Conservation (phyloP, 2,329 filamentous ascomycete genomes). For the Cytospora chrysosperma region DNA sequence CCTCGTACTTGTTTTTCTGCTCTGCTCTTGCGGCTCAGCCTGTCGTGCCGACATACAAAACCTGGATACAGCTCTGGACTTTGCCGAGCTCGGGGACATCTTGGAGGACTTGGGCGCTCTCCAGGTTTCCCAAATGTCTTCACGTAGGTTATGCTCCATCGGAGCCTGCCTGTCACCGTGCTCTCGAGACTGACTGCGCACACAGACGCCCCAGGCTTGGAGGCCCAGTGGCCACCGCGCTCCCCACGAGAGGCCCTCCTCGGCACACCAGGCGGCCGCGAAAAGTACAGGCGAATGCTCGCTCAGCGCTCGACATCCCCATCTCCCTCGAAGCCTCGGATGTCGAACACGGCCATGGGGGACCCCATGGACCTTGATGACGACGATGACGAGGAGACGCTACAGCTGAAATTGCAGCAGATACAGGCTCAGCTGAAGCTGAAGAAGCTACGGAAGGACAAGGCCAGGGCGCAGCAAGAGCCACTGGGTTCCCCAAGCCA, state of each 20-base stretch:
- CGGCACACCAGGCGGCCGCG: conserved; percentile 74
- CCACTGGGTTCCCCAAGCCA: conserved; percentile 12
- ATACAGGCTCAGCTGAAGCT: conserved; percentile 86
- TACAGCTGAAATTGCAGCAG: conserved; percentile 81
- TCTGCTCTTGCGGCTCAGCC: neutral
- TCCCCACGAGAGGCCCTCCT: conserved; percentile 65
- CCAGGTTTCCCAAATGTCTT: conserved; percentile 8
- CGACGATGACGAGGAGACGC: conserved; percentile 84
- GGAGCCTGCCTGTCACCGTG: neutral
- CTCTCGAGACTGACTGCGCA: conserved; percentile 18
- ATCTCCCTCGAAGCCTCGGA: conserved; percentile 55
- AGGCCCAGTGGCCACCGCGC: conserved; percentile 64
- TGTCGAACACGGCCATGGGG: conserved; percentile 22
- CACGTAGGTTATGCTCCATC: conserved; percentile 13
- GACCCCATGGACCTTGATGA: conserved; percentile 40
- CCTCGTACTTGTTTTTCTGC: neutral
- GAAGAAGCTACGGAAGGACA: conserved; percentile 77
- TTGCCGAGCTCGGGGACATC: conserved; percentile 5
- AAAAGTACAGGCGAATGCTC: conserved; percentile 67
- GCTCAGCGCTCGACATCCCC: conserved; percentile 67
- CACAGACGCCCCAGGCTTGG: conserved; percentile 36
- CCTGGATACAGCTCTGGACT: neutral
- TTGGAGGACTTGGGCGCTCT: conserved; percentile 2
- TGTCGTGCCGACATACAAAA: conserved; percentile 10
- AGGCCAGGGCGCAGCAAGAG: conserved; percentile 33